These are phyloP conservation scores for Ustilago trichophora DNA, from an alignment of 1,284 basidiomycete genomes.

Conservation along the genomic window DNA sequence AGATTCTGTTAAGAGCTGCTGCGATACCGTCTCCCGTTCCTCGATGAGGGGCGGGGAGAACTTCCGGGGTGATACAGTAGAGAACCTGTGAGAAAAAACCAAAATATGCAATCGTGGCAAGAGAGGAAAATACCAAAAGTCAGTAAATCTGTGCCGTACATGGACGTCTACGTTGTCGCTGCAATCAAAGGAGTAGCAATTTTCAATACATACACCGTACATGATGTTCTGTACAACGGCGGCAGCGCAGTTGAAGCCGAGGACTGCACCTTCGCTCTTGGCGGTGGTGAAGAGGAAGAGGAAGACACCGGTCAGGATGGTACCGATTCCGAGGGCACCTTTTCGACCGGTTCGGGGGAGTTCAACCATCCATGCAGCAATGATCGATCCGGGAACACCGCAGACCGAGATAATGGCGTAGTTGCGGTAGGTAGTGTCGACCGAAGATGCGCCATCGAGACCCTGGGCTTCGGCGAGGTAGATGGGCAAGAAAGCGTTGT, in stretches of 20 bases:
- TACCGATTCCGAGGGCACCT: slow-evolving; percentile 64
- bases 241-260: slow-evolving; percentile 61
- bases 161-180: no score
- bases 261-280: slow-evolving; percentile 42
- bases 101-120: no score
- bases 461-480: slow-evolving; percentile 51
- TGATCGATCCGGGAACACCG: slow-evolving; percentile 63
- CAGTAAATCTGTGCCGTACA: no score
- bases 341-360: slow-evolving; percentile 61
- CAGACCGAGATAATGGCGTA: slow-evolving; percentile 65
- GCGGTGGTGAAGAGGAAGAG: slow-evolving; percentile 63
- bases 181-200: no score
- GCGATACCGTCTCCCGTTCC: slow-evolving; percentile 65
- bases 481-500: slow-evolving; percentile 64
- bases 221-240: slow-evolving; percentile 59
- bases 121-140: no score
- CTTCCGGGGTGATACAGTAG: slow-evolving; percentile 62
- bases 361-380: slow-evolving; percentile 64
- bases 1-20: slow-evolving; percentile 59
- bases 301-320: slow-evolving; percentile 63
- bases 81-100: no score
- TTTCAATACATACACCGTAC: no score
- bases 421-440: slow-evolving; percentile 57
- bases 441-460: slow-evolving; percentile 14
- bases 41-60: slow-evolving; percentile 63